Percentiles rank a stretch among this genome's conserved stretches.
Evolutionary conservation across 495 filamentous ascomycete species (phyloP).

Genomic region (Hypoxylon lienhwacheense): DNA sequence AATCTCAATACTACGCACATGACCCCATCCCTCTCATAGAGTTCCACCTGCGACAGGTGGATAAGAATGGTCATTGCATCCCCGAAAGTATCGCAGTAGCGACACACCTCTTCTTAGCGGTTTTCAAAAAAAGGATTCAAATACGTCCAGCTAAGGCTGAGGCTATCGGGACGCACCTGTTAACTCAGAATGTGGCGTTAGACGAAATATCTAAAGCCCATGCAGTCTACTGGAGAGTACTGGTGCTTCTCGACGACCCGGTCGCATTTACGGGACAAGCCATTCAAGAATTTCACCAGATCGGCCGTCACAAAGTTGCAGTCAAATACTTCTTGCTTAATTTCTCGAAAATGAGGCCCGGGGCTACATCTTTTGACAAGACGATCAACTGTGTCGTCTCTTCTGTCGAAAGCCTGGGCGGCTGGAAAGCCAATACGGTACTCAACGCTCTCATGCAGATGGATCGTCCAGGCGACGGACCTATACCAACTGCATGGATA

Average conservation of each 20-base stretch:
- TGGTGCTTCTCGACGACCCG: slow-evolving; percentile 9
- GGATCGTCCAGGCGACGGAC: slow-evolving; percentile 8
- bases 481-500: slow-evolving; percentile 39
- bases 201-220: slow-evolving; percentile 22
- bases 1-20: slow-evolving; percentile 41
- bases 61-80: slow-evolving; percentile 6
- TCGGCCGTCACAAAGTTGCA: slow-evolving; percentile 36
- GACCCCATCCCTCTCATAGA: slow-evolving; percentile 41
- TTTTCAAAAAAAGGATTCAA: slow-evolving; percentile 34
- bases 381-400: slow-evolving; percentile 35
- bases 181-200: slow-evolving; percentile 29
- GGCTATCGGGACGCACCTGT: slow-evolving; percentile 38
- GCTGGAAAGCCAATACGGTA: slow-evolving; percentile 30
- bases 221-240: slow-evolving; percentile 40
- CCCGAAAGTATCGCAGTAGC: slow-evolving; percentile 29
- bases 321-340: slow-evolving; percentile 39
- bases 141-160: slow-evolving; percentile 15
- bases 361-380: slow-evolving; percentile 14
- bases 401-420: slow-evolving; percentile 35
- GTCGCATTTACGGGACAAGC: slow-evolving; percentile 31
- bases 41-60: slow-evolving; percentile 25
- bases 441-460: slow-evolving; percentile 31
- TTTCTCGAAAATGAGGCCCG: slow-evolving; percentile 37
- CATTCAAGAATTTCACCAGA: slow-evolving; percentile 34
- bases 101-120: slow-evolving; percentile 41